Conservation (phyloP, 306 rosid species). For the Alnus rubra region DNA sequence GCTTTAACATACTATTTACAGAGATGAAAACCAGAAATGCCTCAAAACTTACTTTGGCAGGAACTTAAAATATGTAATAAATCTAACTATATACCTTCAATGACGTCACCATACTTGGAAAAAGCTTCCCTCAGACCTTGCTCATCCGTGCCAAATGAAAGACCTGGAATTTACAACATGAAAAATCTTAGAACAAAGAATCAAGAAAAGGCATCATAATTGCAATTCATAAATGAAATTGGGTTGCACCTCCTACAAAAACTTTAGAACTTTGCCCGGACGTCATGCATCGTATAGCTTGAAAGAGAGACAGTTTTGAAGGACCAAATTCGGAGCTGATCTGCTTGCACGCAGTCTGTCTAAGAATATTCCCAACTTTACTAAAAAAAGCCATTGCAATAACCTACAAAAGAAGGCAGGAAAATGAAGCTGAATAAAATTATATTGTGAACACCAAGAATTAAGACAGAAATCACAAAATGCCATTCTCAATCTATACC, state of each 20-base stretch:
- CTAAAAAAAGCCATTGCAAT: slow-evolving; percentile 75
- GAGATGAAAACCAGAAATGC: neutral
- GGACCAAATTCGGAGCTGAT: slow-evolving; percentile 44
- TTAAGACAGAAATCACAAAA: neutral
- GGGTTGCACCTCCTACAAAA: slow-evolving; percentile 74
- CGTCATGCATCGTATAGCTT: slow-evolving; percentile 70
- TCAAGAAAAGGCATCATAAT: neutral
- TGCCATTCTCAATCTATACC: neutral
- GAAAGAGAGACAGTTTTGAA: slow-evolving; percentile 50
- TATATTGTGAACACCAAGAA: neutral
- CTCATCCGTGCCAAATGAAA: slow-evolving; percentile 71
- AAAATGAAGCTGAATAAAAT: neutral
- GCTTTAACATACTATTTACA: neutral
- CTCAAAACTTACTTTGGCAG: neutral
- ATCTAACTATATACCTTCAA: slow-evolving; percentile 58
- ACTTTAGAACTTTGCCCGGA: slow-evolving; percentile 57
- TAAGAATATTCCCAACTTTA: slow-evolving; percentile 67
- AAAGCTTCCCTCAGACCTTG: slow-evolving; percentile 67
- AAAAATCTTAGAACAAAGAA: slow-evolving; percentile 5
- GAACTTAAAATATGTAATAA: neutral
- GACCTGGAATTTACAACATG: slow-evolving; percentile 45
- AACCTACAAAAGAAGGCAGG: slow-evolving; percentile 30
- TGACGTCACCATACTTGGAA: slow-evolving; percentile 68
- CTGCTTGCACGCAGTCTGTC: slow-evolving; percentile 52
- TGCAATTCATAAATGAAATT: slow-evolving; percentile 5